A percentile compares a stretch with the other conserved stretches of the same genome.
phyloP scores from a whole-genome alignment of 2,329 filamentous ascomycete genomes.

The Parafenestella ontariensis region DNA sequence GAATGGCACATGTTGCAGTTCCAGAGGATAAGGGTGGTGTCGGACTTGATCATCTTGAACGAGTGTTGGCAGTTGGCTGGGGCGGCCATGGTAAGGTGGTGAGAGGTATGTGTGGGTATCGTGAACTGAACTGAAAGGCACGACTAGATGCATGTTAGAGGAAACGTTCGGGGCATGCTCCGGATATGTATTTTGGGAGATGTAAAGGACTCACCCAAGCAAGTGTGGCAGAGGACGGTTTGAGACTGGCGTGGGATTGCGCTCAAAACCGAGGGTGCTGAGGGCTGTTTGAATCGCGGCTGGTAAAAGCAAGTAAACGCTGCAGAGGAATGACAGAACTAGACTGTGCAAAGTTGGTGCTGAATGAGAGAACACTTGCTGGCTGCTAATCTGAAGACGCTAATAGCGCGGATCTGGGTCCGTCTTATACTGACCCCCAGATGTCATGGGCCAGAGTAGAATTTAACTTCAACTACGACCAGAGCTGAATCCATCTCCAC shows the following conservation, averaged over 20 bases:
- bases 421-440: constrained; percentile 44
- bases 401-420: constrained; percentile 39
- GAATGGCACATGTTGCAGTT: constrained; percentile 61
- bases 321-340: constrained; percentile 24
- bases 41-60: constrained; percentile 61
- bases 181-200: constrained; percentile 34
- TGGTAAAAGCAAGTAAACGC: constrained; percentile 44
- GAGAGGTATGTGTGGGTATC: constrained; percentile 6
- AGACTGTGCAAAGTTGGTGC: constrained; percentile 22
- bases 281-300: constrained; percentile 40
- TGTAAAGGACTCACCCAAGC: constrained; percentile 30
- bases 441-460: constrained; percentile 24
- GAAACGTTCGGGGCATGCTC: constrained; percentile 18
- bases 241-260: constrained; percentile 35
- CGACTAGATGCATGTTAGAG: constrained; percentile 34
- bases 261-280: constrained; percentile 32
- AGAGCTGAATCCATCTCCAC: constrained; percentile 32
- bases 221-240: constrained; percentile 26
- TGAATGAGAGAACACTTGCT: constrained; percentile 25
- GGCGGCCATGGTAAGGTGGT: constrained; percentile 52
- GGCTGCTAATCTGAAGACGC: constrained; percentile 33
- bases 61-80: constrained; percentile 57
- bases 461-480: constrained; percentile 31
- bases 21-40: constrained; percentile 60
- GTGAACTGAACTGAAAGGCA: constrained; percentile 8